These are phyloP conservation scores for Saccharomyces mikatae DNA, from an alignment of 805 yeast species.

Conservation along the genomic window DNA sequence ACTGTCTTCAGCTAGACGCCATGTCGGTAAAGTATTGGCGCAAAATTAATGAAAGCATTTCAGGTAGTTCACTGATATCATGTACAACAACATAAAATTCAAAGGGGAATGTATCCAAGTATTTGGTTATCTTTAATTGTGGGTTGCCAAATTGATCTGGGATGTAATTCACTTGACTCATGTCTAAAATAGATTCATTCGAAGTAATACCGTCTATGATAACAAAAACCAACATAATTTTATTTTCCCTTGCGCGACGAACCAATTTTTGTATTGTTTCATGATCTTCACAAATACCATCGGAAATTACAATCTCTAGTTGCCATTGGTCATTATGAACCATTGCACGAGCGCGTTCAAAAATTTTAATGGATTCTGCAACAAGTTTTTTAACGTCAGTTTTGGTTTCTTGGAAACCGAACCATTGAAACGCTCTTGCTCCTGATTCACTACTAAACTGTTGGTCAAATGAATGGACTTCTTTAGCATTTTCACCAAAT, in stretches of 20 bases:
- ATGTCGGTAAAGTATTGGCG: slow-evolving; percentile 85
- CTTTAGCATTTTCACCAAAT: slow-evolving; percentile 76
- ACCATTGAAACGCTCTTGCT: slow-evolving; percentile 74
- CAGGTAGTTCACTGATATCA: slow-evolving; percentile 82
- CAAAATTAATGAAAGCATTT: slow-evolving; percentile 77
- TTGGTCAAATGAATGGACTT: slow-evolving; percentile 83
- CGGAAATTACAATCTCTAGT: slow-evolving; percentile 84
- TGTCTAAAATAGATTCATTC: slow-evolving; percentile 81
- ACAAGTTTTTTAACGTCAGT: slow-evolving; percentile 79
- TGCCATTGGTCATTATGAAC: slow-evolving; percentile 76
- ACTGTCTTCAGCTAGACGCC: slow-evolving; percentile 29
- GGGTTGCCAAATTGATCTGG: slow-evolving; percentile 61
- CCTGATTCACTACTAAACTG: slow-evolving; percentile 83
- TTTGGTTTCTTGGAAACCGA: slow-evolving; percentile 79
- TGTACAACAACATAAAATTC: slow-evolving; percentile 93
- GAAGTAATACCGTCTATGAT: slow-evolving; percentile 78
- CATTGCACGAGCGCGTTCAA: slow-evolving; percentile 50
- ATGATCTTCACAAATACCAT: slow-evolving; percentile 97
- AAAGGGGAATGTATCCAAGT: slow-evolving; percentile 91
- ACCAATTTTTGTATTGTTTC: slow-evolving; percentile 73
- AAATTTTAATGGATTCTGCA: slow-evolving; percentile 60
- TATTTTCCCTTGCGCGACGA: slow-evolving; percentile 84
- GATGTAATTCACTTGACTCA: slow-evolving; percentile 86
- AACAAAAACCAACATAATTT: slow-evolving; percentile 90
- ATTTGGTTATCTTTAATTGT: slow-evolving; percentile 70